Percentiles rank a stretch among this genome's conserved stretches.
These are phyloP conservation scores for Clitopilus hobsonii DNA, from an alignment of 768 basidiomycete species.

Conservation along the genomic window DNA sequence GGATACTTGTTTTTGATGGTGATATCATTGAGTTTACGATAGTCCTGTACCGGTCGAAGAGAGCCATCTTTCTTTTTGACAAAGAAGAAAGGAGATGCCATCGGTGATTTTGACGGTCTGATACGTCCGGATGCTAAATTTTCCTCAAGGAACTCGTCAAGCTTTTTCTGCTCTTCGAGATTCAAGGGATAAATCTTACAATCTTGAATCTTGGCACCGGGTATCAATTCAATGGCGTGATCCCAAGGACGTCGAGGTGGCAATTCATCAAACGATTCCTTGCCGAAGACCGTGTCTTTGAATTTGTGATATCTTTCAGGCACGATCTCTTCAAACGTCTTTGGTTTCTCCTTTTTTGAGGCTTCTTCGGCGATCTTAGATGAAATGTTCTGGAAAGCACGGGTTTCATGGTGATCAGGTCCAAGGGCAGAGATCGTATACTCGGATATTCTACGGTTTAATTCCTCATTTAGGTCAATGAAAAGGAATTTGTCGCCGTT, in stretches of 20 bases:
- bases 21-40: constrained; percentile 22
- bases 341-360: constrained; percentile 4
- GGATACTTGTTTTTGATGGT: constrained; percentile 27
- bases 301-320: constrained; percentile 3
- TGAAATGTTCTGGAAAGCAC: background rate
- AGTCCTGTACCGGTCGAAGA: constrained; percentile 24
- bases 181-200: constrained; percentile 31
- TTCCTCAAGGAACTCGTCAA: constrained; percentile 22
- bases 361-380: background rate
- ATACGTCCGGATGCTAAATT: constrained; percentile 20
- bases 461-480: background rate
- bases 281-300: constrained; percentile 8
- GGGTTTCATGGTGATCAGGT: background rate
- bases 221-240: constrained; percentile 27
- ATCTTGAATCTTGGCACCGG: constrained; percentile 19
- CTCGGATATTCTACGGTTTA: background rate
- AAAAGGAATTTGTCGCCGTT: background rate
- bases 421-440: background rate
- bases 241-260: constrained; percentile 28
- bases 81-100: constrained; percentile 20
- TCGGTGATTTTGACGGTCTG: constrained; percentile 18
- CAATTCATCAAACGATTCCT: constrained; percentile 17
- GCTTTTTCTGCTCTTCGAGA: constrained; percentile 20
- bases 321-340: constrained; percentile 2
- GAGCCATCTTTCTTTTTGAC: constrained; percentile 18